phyloP scores from a whole-genome alignment of 192 early-diverging fungal genomes.

The Coemansia sp. region DNA sequence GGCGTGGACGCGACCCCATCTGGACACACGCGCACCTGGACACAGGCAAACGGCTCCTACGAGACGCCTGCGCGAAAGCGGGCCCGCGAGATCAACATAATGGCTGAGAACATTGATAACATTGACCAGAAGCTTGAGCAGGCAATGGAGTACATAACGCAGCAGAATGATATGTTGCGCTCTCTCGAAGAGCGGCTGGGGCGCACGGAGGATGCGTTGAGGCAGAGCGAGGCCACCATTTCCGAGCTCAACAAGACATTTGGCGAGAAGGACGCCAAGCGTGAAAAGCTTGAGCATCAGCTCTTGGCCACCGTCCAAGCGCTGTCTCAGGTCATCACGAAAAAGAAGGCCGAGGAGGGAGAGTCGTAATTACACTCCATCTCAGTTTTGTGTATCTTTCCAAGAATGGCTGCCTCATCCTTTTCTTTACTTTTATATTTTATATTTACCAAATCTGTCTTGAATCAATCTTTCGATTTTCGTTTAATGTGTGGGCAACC shows the following conservation, averaged over 20 bases:
- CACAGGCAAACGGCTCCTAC: slow-evolving; percentile 52
- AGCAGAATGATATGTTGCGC: slow-evolving; percentile 49
- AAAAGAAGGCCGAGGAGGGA: slow-evolving; percentile 47
- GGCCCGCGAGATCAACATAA: slow-evolving; percentile 35
- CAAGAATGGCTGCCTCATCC: not conserved
- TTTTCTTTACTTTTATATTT: not conserved
- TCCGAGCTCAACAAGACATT: slow-evolving; percentile 43
- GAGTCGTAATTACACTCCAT: not conserved
- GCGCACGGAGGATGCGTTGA: slow-evolving; percentile 49
- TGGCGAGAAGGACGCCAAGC: slow-evolving; percentile 50
- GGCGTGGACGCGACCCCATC: slow-evolving; percentile 27
- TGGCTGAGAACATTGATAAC: slow-evolving; percentile 45
- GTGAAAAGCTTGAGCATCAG: slow-evolving; percentile 54
- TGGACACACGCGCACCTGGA: slow-evolving; percentile 39
- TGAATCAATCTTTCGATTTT: too few species aligned
- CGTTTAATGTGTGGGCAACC: not conserved
- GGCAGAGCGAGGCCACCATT: slow-evolving; percentile 42
- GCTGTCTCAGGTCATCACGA: slow-evolving; percentile 47
- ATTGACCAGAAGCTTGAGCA: slow-evolving; percentile 53
- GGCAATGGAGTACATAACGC: slow-evolving; percentile 40
- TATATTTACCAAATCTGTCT: too few species aligned
- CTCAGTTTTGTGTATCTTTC: not conserved
- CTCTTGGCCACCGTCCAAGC: slow-evolving; percentile 55
- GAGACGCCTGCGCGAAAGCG: slow-evolving; percentile 56
- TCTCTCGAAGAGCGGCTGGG: slow-evolving; percentile 44